A percentile compares a stretch with the other conserved stretches of the same genome.
Conservation (phyloP, 768 basidiomycete species). For the Epithele typhae region DNA sequence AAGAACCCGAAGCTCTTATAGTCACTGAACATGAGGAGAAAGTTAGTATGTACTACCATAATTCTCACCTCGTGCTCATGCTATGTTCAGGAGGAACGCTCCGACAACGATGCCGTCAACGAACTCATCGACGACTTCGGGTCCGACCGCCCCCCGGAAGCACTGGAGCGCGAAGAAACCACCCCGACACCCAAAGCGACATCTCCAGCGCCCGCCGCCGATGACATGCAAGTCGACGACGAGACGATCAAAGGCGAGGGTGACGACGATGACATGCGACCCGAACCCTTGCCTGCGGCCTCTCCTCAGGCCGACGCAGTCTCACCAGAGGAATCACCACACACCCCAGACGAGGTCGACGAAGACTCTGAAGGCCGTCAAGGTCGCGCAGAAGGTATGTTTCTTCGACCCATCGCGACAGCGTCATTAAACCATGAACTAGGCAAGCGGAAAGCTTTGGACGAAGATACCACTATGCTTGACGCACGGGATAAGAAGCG, state of each 20-base stretch:
- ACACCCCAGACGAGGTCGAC: no score
- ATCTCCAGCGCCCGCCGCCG: neutral
- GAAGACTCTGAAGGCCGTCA: no score
- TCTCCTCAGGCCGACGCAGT: no score
- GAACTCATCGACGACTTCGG: slow-evolving; percentile 9
- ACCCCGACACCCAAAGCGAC: neutral
- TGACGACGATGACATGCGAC: neutral
- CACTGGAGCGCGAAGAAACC: neutral
- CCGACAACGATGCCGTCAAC: slow-evolving; percentile 13
- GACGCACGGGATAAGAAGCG: slow-evolving; percentile 52
- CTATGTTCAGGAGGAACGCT: slow-evolving; percentile 7
- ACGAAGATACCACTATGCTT: slow-evolving; percentile 40
- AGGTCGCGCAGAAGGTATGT: no score
- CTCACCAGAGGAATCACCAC: no score
- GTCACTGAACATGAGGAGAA: slow-evolving; percentile 1
- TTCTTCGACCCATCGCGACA: no score
- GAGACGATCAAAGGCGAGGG: neutral
- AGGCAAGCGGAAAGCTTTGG: slow-evolving; percentile 68
- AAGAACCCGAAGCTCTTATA: neutral
- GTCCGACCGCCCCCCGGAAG: slow-evolving; percentile 3
- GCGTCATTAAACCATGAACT: no score
- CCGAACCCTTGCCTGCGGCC: no score
- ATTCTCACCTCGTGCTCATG: neutral
- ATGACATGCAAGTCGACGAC: slow-evolving; percentile 9
- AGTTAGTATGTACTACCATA: neutral